These are phyloP conservation scores for Suillus spraguei DNA, from an alignment of 768 basidiomycete genomes.

Conservation along the genomic window DNA sequence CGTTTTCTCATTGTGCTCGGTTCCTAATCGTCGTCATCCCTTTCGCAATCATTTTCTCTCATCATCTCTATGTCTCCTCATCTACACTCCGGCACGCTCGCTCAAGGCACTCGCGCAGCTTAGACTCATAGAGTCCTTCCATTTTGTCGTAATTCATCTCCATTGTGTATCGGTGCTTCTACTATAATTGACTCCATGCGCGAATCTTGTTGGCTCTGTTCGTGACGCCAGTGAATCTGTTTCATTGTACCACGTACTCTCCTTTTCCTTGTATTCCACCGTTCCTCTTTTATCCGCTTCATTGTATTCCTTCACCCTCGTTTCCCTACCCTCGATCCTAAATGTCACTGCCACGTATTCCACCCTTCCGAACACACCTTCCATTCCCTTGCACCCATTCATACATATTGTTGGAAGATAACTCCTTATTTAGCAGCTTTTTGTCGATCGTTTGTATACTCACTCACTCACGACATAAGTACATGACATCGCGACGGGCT, in stretches of 20 bases:
- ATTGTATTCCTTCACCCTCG: not conserved
- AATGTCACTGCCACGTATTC: not conserved
- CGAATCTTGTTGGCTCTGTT: conserved; percentile 1
- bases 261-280: not conserved
- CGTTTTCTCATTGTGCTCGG: not conserved
- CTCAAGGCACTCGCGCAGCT: conserved; percentile 1
- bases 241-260: conserved; percentile 5
- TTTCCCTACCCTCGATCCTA: not conserved
- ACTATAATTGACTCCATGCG: conserved; percentile 3
- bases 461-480: conserved; percentile 6
- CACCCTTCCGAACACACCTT: conserved; percentile 3
- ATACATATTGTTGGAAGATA: conserved; percentile 18
- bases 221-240: not conserved
- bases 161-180: not conserved
- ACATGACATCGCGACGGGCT: conserved; percentile 50
- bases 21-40: not conserved
- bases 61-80: not conserved
- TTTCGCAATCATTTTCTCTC: not conserved
- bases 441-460: conserved; percentile 4
- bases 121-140: conserved; percentile 5
- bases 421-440: not conserved
- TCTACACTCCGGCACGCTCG: not conserved
- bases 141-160: too few species aligned
- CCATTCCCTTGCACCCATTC: not conserved
- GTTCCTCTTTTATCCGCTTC: not conserved